Evolutionary conservation across 1,139 yeast species (phyloP), one percentile per base, ranked within the genome.

Genomic region (Oligophagozyma castellii): DNA sequence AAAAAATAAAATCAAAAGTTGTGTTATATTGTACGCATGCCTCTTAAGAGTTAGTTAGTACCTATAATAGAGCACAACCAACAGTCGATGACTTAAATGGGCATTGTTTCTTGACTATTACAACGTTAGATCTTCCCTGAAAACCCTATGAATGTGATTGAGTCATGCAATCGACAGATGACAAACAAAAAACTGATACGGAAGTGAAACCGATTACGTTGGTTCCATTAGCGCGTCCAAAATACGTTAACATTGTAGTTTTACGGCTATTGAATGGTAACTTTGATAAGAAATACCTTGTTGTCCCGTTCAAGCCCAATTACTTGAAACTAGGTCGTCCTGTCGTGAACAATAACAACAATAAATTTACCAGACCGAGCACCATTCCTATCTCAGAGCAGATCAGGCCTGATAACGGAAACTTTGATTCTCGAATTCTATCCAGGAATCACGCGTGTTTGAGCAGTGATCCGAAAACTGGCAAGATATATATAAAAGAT

Each of bases 401-500:
- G 29, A 48, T 45, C 4, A 37, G 75, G 33, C 69, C 77, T 5
- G 75, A 79, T 23, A 89, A 89, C 51, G 96, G 96, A 1, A 84
- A 70, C 50, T 89, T 89, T 48, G 96, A 89, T 52, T 81, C 95
- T 10, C 61, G 96, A 23, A 96, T 89, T 13, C 65, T 89, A 31
- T 76, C 93, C 25, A 62, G 98, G 39, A 86, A 79, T 45, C 98
- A 89, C 55, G 98, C 98, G 0, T 89, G 81, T 41, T 60, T 86
- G 37, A 83, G 72, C 62, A 72, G 84, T 19, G 83, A 77, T 41
- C 60, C 70, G 12, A 58, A 56, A 16, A 60, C 62, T 8, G 84
- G 89, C 8, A 65, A 65, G 34, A 65, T 86, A 19, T 81, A 68
- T 67, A 65, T 89, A 26, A 71, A 75, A 42, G 98, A 89, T 55